Conservation (phyloP, 352 stramenopile genomes). For the Phytophthora melonis region DNA sequence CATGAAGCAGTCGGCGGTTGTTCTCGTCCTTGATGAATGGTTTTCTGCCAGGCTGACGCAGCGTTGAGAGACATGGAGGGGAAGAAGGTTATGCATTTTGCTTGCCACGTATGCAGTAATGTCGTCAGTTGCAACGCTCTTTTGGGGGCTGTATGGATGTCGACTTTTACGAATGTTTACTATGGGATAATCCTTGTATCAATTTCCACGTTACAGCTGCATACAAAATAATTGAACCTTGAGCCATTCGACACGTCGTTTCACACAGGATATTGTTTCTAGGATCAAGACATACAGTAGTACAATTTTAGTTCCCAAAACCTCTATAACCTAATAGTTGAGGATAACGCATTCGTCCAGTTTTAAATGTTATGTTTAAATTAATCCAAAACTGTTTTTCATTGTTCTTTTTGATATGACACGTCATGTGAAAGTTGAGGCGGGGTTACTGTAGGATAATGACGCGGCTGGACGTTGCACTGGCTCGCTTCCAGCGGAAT, state of each 20-base stretch:
- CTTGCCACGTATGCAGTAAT: slow-evolving; percentile 4
- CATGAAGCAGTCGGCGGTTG: neutral
- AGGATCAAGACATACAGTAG: neutral
- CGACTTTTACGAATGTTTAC: neutral
- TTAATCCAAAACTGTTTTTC: too few relatives aligned
- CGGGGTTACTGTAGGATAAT: neutral
- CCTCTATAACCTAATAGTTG: neutral
- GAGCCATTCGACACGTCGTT: neutral
- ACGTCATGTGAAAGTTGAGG: too few relatives aligned
- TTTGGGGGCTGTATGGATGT: neutral
- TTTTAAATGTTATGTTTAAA: too few relatives aligned
- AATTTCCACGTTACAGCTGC: slow-evolving; percentile 12
- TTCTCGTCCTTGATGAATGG: neutral
- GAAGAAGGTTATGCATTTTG: neutral
- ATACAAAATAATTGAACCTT: slow-evolving; percentile 7
- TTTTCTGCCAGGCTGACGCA: neutral
- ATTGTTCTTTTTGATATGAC: too few relatives aligned
- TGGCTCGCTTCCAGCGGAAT: neutral
- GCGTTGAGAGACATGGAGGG: neutral
- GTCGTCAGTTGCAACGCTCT: neutral
- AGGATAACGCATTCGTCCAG: neutral
- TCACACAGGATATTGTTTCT: slow-evolving; percentile 23
- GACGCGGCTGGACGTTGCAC: neutral
- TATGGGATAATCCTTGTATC: neutral
- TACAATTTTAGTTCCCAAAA: neutral